A percentile compares a stretch with the other conserved stretches of the same genome.
Conservation (phyloP, 176 grass and related monocot species). For the Rhynchospora breviuscula region DNA sequence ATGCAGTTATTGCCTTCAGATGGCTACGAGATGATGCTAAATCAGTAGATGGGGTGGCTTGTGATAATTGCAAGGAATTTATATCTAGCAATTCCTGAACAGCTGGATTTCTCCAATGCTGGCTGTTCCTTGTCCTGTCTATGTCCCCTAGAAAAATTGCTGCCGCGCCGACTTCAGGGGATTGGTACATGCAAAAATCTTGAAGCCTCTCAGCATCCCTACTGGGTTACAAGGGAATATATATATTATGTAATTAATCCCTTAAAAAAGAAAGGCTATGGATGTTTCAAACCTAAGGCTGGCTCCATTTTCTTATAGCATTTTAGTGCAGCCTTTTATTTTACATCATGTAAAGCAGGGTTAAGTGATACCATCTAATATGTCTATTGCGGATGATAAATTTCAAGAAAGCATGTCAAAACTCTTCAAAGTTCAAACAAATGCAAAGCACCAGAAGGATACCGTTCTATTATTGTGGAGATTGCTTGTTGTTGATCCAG, state of each 20-base stretch:
- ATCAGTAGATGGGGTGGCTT: conserved; percentile 48
- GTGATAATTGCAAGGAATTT: conserved; percentile 75
- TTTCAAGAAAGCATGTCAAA: not conserved
- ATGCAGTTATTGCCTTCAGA: conserved; percentile 96
- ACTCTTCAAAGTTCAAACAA: not conserved
- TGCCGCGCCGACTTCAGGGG: conserved; percentile 84
- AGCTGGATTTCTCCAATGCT: conserved; percentile 57
- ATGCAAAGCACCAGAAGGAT: conserved; percentile 22
- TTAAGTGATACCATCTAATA: not conserved
- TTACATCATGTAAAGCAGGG: not conserved
- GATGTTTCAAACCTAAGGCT: not conserved
- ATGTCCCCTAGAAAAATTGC: conserved; percentile 86
- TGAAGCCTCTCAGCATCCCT: conserved; percentile 43
- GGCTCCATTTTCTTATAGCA: not conserved
- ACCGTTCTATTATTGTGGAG: conserved; percentile 58
- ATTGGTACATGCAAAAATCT: conserved; percentile 52
- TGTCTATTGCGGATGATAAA: not conserved
- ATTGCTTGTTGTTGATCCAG: conserved; percentile 42
- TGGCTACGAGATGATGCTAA: conserved; percentile 66
- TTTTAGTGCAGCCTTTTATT: not conserved
- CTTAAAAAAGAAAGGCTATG: not conserved
- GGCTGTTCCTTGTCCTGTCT: conserved; percentile 64
- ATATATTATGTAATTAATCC: not conserved
- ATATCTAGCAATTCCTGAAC: conserved; percentile 82
- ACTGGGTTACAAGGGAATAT: conserved; percentile 35